Percentiles rank a stretch among this genome's conserved stretches.
phyloP scores from a whole-genome alignment of 495 filamentous ascomycete genomes.

The Podospora bellae-mahoneyi region DNA sequence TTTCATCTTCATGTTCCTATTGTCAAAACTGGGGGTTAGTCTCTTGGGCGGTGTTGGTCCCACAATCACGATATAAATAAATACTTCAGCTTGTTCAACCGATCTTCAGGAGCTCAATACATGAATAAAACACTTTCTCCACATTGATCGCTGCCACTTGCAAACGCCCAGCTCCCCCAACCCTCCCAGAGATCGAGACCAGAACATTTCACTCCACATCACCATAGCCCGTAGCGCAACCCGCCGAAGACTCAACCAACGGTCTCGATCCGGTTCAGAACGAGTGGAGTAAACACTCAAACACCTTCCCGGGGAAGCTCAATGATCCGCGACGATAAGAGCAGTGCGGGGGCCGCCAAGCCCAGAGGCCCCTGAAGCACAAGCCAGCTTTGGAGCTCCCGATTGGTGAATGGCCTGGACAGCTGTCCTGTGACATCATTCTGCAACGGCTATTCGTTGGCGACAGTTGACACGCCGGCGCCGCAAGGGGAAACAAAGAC shows the following conservation, averaged over 20 bases:
- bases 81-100: neutral
- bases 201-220: neutral
- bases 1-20: neutral
- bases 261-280: neutral
- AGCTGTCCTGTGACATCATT: conserved; percentile 32
- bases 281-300: neutral
- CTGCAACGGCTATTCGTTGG: conserved; percentile 21
- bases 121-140: neutral
- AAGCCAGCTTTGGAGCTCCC: neutral
- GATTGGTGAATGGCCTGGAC: conserved; percentile 7
- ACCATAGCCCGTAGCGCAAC: neutral
- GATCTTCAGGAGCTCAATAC: neutral
- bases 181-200: too few species aligned
- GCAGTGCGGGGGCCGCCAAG: neutral
- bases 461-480: conserved; percentile 3
- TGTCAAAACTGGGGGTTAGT: neutral
- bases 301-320: neutral
- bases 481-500: neutral
- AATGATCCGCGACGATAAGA: neutral
- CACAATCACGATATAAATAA: neutral
- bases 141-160: neutral
- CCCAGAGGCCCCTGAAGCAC: neutral
- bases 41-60: neutral
- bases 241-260: neutral
- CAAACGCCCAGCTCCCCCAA: too few species aligned